Evolutionary conservation across 1,284 basidiomycete species (phyloP), one percentile per base, ranked within the genome.

Genomic region (Cutaneotrichosporon cavernicola): DNA sequence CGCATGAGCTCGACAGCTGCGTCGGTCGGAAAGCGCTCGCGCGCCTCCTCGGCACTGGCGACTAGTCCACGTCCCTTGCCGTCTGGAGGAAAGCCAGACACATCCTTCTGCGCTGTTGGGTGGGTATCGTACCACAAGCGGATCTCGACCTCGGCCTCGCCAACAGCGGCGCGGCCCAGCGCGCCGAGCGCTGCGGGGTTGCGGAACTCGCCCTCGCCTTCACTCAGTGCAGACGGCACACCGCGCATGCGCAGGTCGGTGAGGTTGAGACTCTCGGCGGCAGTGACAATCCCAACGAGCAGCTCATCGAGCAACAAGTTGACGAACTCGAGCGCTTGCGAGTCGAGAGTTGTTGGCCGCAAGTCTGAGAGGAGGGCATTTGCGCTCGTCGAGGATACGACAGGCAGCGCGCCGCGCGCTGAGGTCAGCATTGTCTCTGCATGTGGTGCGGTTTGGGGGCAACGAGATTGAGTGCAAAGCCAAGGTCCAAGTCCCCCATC

Each of bases 241-340:
- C 88, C 89, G 13, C 73, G 68, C 1, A 84, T 83, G 69, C 91
- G 89, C 66, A 97, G 83, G 69, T 87, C 87, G 63, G 88, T 85
- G 2, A 91, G 89, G 52, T 86, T 83, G 61, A 94, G 82, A n/a
- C 90, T 89, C 68, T 86, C 83, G 4, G 92, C 83, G n/a, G 85
- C 82, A 63, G 81, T 82, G 71, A 97, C 83, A 64, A 93, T 85
- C 62, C 83, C 86, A 79, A 87, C 85, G 63, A 97, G 83, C 65
- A 96, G 85, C 80, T 97, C 94, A 80, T 97, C 93, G 66, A 97
- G 86, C 55, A 94, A 82, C 67, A 88, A 85, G 78, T 97, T 96
- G 82, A 96, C 86, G 65, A 86, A 85, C 63, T 82, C 83, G 58
- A 96, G 86, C 18, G 90, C 88, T 51, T 90, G 87, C 18, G 84